Base-by-base conservation (phyloP, 768 basidiomycete species). In the Trametes meyenii region DNA sequence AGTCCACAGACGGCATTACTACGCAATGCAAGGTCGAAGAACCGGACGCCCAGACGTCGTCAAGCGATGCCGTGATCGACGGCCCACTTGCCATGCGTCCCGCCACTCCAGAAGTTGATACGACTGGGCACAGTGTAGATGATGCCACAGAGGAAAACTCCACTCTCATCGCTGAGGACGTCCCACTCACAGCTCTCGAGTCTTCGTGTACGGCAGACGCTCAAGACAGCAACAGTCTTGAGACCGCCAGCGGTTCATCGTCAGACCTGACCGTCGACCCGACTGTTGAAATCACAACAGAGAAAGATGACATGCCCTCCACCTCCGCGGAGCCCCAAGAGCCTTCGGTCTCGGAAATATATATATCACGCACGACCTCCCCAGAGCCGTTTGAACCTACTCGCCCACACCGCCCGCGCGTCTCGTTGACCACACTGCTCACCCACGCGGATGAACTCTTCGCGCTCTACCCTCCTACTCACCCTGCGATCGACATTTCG, bases 371-470 rank as follows among this genome's bases (percentile, higher is more conserved):
- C 5, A 21, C 57, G 3, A 10, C 61, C 11, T 58, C 64, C 2
- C 54, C 62, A 38, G 57, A 55, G 8, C 55, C 57, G 7, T 43
- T 42, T 19, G 64, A 65, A 60, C 42, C 45, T 36, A 16, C 46
- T 42, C 26, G 60, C 38, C 53, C 60, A 58, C 74, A 63, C 60
- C 68, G 21, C 72, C 71, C 78, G 2, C 69, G 70, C 19, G 64
- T 80, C 17, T 76, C 79, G 4, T 78, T 87, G 48, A 73, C 82
- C 5, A 68, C 77, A 24, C 79, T 91, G 29, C 79, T 92, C 21
- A 70, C 69, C 5, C 77, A 77, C 26, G 80, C 90, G 0, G 89
- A 91, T 66, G 77, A 74, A 8, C 83, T 93, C 13, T 83, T 81
- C 50, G 64, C 70, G n/a, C 65, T 69, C 19, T 88, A 81, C 71